Evolutionary conservation across 306 rosid species (phyloP).

Genomic region (Echinosophora koreensis): DNA sequence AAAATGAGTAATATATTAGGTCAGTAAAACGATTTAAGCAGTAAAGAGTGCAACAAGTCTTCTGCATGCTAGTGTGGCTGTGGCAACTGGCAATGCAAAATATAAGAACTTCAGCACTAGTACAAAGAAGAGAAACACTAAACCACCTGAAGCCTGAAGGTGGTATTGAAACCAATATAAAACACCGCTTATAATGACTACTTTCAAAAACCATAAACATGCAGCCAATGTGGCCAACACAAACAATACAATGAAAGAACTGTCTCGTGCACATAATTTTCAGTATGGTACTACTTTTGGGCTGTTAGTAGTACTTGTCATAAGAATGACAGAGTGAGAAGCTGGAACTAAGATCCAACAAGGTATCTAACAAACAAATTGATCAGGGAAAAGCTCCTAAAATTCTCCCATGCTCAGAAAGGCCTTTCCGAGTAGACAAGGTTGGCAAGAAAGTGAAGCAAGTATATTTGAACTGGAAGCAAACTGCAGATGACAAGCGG

Average conservation of each 20-base stretch:
- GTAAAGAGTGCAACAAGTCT: not conserved
- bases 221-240: constrained; percentile 9
- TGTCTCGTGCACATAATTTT: not conserved
- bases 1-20: constrained; percentile 34
- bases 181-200: not conserved
- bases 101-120: not conserved
- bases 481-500: not conserved
- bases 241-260: constrained; percentile 41
- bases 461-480: constrained; percentile 27
- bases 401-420: constrained; percentile 13
- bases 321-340: not conserved
- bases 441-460: not conserved
- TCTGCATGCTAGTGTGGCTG: constrained; percentile 22
- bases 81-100: not conserved
- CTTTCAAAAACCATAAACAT: constrained; percentile 26
- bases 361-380: constrained; percentile 3
- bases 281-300: not conserved
- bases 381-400: not conserved
- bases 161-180: not conserved
- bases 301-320: not conserved
- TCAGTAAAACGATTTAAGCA: constrained; percentile 36
- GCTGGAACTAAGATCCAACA: constrained; percentile 14
- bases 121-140: constrained; percentile 21
- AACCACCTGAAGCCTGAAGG: not conserved
- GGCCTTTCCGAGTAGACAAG: not conserved